These are phyloP conservation scores for Suillus discolor DNA, from an alignment of 768 basidiomycete species.

Conservation along the genomic window DNA sequence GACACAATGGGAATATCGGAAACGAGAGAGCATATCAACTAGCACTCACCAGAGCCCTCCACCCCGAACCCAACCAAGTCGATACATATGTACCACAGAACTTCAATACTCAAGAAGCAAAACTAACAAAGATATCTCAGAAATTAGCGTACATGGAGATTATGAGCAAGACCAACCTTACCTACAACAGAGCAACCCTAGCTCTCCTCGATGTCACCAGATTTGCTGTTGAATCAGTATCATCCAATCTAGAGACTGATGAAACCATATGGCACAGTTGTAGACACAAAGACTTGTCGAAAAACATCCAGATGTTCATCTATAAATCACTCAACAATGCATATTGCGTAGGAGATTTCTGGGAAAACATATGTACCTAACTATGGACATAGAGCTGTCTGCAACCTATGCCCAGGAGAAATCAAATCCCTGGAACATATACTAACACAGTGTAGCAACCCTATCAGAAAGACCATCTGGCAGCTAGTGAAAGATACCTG, in stretches of 20 bases:
- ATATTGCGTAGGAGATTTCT: too few relatives aligned
- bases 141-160: neutral
- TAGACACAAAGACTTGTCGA: neutral
- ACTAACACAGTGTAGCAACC: too few relatives aligned
- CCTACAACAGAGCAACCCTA: neutral
- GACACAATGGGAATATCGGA: neutral
- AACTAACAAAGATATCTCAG: neutral
- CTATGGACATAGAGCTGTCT: too few relatives aligned
- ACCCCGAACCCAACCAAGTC: neutral
- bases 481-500: too few relatives aligned
- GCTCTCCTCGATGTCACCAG: neutral
- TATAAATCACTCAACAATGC: too few relatives aligned
- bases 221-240: neutral
- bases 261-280: neutral
- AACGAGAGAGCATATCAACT: neutral
- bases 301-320: neutral
- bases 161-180: neutral
- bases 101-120: neutral
- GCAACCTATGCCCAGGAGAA: too few relatives aligned
- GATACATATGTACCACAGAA: neutral
- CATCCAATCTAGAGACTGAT: neutral
- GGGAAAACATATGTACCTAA: too few relatives aligned
- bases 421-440: too few relatives aligned
- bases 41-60: too few relatives aligned
- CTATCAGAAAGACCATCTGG: too few relatives aligned